These are phyloP conservation scores for Tephrocybe rancida DNA, from an alignment of 768 basidiomycete genomes.

Conservation along the genomic window DNA sequence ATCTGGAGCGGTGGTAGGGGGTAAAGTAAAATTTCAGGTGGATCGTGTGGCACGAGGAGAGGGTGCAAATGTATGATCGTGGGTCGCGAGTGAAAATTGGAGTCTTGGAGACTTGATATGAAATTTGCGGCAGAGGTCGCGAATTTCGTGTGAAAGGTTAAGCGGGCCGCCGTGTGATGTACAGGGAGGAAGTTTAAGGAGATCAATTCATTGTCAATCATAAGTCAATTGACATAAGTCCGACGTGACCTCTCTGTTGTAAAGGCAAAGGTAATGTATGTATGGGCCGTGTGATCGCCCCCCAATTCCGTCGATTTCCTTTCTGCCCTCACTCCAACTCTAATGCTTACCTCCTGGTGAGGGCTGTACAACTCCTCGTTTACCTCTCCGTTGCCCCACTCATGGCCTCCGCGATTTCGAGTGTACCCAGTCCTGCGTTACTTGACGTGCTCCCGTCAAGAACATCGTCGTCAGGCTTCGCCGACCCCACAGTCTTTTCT, in stretches of 20 bases:
- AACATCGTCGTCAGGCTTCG: slow-evolving; percentile 15
- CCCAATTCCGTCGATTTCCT: slow-evolving; percentile 12
- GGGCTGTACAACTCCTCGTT: slow-evolving; percentile 17
- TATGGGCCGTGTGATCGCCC: slow-evolving; percentile 17
- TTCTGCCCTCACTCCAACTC: slow-evolving; percentile 20
- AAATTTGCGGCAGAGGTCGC: background rate
- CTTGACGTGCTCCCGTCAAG: slow-evolving; percentile 14
- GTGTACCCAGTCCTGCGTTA: slow-evolving; percentile 17
- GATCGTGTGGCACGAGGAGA: background rate
- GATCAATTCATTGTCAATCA: too few species aligned
- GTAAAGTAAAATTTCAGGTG: too few species aligned
- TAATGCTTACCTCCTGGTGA: slow-evolving; percentile 35
- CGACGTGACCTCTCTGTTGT: slow-evolving; percentile 17
- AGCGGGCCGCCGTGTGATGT: too few species aligned
- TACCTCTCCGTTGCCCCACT: slow-evolving; percentile 11
- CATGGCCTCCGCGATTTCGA: slow-evolving; percentile 23
- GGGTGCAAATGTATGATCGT: background rate
- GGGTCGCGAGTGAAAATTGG: too few species aligned
- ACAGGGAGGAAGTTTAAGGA: too few species aligned
- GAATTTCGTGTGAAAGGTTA: background rate
- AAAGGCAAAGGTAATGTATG: slow-evolving; percentile 13
- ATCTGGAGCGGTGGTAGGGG: background rate
- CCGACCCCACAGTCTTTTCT: slow-evolving; percentile 19
- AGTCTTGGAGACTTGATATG: background rate
- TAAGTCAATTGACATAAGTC: background rate